Percentiles rank a stretch among this genome's conserved stretches.
phyloP scores from a whole-genome alignment of 768 basidiomycete species.

The Epithele typhae region DNA sequence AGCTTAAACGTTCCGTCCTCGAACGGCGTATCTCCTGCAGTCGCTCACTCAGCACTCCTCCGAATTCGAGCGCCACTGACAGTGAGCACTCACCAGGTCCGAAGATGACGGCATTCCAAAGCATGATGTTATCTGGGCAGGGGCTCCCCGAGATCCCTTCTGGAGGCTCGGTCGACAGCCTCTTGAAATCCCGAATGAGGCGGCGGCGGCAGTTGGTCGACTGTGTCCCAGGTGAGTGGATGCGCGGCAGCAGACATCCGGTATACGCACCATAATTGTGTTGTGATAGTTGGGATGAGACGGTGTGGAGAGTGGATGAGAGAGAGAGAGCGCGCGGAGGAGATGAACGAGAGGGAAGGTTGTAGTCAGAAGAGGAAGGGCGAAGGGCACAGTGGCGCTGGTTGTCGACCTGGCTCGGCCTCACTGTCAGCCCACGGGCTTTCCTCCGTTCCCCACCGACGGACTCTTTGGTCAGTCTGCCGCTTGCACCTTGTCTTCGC shows the following conservation, averaged over 20 bases:
- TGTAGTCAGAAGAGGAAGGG: not conserved
- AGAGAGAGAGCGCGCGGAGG: not conserved
- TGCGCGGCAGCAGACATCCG: no score
- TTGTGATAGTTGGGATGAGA: not conserved
- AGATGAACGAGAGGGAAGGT: not conserved
- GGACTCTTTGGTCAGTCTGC: no score
- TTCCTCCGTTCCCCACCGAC: no score
- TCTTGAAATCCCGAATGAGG: conserved; percentile 97
- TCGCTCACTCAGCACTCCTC: conserved; percentile 1
- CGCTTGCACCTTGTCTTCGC: no score
- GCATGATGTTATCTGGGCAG: conserved; percentile 97
- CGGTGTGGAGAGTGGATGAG: no score
- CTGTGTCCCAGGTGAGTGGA: conserved; percentile 28
- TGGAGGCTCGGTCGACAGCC: conserved; percentile 90
- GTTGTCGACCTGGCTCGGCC: no score
- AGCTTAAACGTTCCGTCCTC: conserved; percentile 99
- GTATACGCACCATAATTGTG: no score
- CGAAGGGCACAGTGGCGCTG: conserved; percentile 3
- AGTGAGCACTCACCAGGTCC: conserved; percentile 66
- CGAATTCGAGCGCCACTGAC: not conserved
- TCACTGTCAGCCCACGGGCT: no score
- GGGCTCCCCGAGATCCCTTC: conserved; percentile 96
- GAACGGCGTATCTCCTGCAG: conserved; percentile 92
- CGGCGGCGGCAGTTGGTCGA: conserved; percentile 93
- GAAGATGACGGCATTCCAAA: conserved; percentile 99